These are phyloP conservation scores for Clausena lansium DNA, from an alignment of 345 rosid species.

Conservation along the genomic window DNA sequence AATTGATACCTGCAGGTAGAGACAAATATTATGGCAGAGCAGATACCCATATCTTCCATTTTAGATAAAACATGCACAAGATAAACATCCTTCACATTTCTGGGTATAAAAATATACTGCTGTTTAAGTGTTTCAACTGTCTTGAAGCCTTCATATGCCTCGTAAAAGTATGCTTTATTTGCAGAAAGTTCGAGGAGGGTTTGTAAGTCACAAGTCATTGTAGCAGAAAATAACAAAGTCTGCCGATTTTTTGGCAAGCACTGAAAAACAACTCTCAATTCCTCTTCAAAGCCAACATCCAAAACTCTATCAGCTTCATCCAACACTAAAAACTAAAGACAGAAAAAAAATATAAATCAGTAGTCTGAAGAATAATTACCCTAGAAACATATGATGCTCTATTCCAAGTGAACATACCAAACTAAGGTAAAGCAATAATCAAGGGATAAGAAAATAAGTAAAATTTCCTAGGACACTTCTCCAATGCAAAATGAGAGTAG, in stretches of 20 bases:
- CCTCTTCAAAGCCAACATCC: slow-evolving; percentile 96
- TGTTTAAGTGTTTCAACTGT: slow-evolving; percentile 89
- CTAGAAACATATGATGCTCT: neutral
- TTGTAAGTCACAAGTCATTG: slow-evolving; percentile 81
- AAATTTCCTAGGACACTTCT: neutral
- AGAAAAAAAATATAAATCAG: slow-evolving; percentile 7
- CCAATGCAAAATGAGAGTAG: neutral
- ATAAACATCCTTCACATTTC: slow-evolving; percentile 82
- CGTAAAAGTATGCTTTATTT: slow-evolving; percentile 89
- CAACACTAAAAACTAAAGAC: slow-evolving; percentile 70
- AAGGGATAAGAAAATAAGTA: neutral
- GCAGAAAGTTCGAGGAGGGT: slow-evolving; percentile 70
- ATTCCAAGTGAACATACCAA: neutral
- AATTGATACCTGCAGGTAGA: slow-evolving; percentile 84
- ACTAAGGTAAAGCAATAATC: neutral
- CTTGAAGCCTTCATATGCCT: slow-evolving; percentile 90
- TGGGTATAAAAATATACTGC: slow-evolving; percentile 66
- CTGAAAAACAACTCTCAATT: slow-evolving; percentile 59
- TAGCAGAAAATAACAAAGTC: slow-evolving; percentile 88
- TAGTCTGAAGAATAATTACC: neutral
- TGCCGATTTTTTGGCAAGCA: slow-evolving; percentile 78
- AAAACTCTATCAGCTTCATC: slow-evolving; percentile 98
- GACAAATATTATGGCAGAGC: slow-evolving; percentile 88
- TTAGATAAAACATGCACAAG: slow-evolving; percentile 71
- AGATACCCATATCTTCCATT: slow-evolving; percentile 81